Conservation (phyloP, 169 alveolate species). For the Babesia caballi region DNA sequence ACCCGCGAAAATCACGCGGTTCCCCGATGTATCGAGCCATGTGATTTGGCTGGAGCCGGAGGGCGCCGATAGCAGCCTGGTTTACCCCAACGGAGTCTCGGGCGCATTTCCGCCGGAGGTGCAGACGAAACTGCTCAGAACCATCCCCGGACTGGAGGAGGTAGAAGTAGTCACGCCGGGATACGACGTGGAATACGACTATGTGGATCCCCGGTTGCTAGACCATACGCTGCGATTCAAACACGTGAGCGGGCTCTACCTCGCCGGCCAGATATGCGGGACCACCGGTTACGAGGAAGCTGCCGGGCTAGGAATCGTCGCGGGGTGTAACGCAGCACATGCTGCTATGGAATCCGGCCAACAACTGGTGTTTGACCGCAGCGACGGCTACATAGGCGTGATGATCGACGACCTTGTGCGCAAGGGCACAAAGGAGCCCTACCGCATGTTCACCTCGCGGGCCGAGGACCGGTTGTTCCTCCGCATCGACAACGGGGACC, state of each 20-base stretch:
- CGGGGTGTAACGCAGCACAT: constrained; percentile 89
- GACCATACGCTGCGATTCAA: constrained; percentile 80
- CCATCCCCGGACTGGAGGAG: constrained; percentile 78
- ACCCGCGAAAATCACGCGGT: constrained; percentile 77
- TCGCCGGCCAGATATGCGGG: constrained; percentile 91
- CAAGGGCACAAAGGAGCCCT: constrained; percentile 86
- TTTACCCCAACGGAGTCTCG: constrained; percentile 89
- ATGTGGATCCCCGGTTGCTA: constrained; percentile 77
- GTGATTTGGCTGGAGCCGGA: constrained; percentile 93
- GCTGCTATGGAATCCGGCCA: constrained; percentile 36
- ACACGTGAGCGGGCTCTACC: constrained; percentile 72
- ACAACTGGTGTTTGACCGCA: constrained; percentile 69
- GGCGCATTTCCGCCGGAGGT: constrained; percentile 85
- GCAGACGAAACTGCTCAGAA: constrained; percentile 68
- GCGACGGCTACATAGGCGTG: constrained; percentile 86
- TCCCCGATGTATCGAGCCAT: constrained; percentile 79
- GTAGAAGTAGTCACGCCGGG: constrained; percentile 82
- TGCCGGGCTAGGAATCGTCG: constrained; percentile 88
- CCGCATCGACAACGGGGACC: constrained; percentile 85
- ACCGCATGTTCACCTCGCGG: constrained; percentile 88
- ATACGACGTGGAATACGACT: constrained; percentile 89
- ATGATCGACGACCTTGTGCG: constrained; percentile 85
- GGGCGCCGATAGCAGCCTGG: constrained; percentile 75
- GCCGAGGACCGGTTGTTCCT: constrained; percentile 82
- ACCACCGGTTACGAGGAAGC: constrained; percentile 95